phyloP scores from a whole-genome alignment of 148 eudicot species.

The Rhododendron mucronatum region DNA sequence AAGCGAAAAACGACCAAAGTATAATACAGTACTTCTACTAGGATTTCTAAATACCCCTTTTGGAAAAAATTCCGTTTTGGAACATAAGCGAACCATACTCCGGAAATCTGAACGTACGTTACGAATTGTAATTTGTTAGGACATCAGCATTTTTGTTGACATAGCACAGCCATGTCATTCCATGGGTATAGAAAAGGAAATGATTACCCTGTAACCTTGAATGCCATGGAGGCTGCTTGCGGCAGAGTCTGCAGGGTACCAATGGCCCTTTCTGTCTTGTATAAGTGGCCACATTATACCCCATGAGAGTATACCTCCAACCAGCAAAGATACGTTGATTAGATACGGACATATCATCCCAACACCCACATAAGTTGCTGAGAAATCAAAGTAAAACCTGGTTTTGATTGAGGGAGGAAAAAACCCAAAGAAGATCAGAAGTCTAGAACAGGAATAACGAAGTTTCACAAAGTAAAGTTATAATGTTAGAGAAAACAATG shows the following conservation, averaged over 20 bases:
- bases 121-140: background rate
- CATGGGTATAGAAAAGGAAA: background rate
- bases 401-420: background rate
- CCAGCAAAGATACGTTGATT: conserved; percentile 69
- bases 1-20: background rate
- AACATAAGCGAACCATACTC: background rate
- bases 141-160: background rate
- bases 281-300: conserved; percentile 99
- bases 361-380: conserved; percentile 95
- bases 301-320: conserved; percentile 88
- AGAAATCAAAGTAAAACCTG: conserved; percentile 93
- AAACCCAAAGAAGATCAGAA: background rate
- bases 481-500: background rate
- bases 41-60: background rate
- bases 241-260: conserved; percentile 38
- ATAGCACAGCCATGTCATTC: background rate
- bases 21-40: background rate
- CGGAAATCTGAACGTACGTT: background rate
- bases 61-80: background rate
- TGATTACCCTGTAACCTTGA: conserved; percentile 86
- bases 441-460: background rate
- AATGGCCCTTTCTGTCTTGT: conserved; percentile 49
- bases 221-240: conserved; percentile 57
- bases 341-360: conserved; percentile 97
- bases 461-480: background rate